Base-by-base conservation (phyloP, 768 basidiomycete species). In the Mycena epipterygia region DNA sequence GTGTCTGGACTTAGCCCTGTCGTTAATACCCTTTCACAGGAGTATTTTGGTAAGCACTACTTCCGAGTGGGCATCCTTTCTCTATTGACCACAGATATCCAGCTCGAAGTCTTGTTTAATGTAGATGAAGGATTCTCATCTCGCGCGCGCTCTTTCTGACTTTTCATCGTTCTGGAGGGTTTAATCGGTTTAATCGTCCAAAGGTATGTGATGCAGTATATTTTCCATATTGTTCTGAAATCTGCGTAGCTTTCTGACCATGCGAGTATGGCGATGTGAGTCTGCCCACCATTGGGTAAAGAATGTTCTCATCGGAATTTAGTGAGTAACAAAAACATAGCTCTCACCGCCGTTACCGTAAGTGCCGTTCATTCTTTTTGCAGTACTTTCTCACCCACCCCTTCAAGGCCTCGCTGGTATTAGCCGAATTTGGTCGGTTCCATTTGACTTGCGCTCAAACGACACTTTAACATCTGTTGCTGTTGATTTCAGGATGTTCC, bases 91-190 rank as follows among this genome's bases (percentile, higher is more conserved):
- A 29, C 25, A 59, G 51, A 17, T 23, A 2, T 11, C 19, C 63
- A 89, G 88, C 83, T 88, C 25, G 89, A 90, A 78, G 88, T 90
- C 16, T 74, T 89, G 39, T 89, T 89, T 76, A 89, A 88, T 73
- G 89, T 88, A 71, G 67, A 83, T 23, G 73, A n/a, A 29, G 25
- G 25, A 25, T 42, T 41, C n/a, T 42, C 30, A 14, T 48, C 42
- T 57, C 17, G 13, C 9, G 13, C 49, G n/a, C 44, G 49, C 2
- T 25, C 53, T 46, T 48, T 21, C 42, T 61, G 42, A 30, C 62
- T 64, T 49, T 48, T 48, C 16, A 16, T 21, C 25, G 30, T 16
- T 42, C 37, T 48, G 14, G 46, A 89, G 88, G 87, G 86, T 5
- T 82, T 89, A 56, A 87, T 88, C 52, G 87, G 87, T 5, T 75